Evolutionary conservation across 2,329 filamentous ascomycete genomes (phyloP), one percentile per base, ranked within the genome.

Genomic region (Dendryphion nanum): DNA sequence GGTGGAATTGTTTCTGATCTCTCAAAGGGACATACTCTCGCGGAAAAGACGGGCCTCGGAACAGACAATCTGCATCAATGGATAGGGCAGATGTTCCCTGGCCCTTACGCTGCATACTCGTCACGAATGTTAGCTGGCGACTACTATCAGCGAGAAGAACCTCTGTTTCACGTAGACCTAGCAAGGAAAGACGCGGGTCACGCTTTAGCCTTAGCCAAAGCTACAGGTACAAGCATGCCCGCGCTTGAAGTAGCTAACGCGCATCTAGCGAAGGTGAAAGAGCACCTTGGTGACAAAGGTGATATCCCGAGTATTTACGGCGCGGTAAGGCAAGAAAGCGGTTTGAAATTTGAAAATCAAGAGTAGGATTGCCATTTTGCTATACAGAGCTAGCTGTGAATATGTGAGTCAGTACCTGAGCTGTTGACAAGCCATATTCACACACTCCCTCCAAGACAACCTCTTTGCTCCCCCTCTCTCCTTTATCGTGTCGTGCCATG

Each of bases 241-340:
- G 82, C 80, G 46, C 68, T 85, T 1, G 81, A 86, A 63, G 73
- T 83, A 3, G 83, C 75, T 1, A 83, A 90, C 64, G 72, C 68
- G 18, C 42, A 93, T 62, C 65, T 95, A 52, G 74, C 75, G 38
- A 68, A 72, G 40, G 82, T 95, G 2, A 83, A 87, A 63, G 78
- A 83, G 41, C 75, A 89, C 44, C 70, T 73, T 33, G 88, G 87
- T 0, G 74, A 77, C 30, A 80, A 75, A 49, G 89, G 88, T 0
- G 90, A 95, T 65, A 79, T 95, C 61, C 83, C 86, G 2, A 83
- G 79, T 8, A 84, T 95, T 24, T 95, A 95, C 68, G 89, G 89
- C 0, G 84, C 83, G 2, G 82, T 86, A 38, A 78, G 89, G 53
- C 72, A 83, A 67, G 83, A 89, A 59, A 79, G 78, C 18, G 89